Conservation (phyloP, 768 basidiomycete genomes). For the Calocybe indica region DNA sequence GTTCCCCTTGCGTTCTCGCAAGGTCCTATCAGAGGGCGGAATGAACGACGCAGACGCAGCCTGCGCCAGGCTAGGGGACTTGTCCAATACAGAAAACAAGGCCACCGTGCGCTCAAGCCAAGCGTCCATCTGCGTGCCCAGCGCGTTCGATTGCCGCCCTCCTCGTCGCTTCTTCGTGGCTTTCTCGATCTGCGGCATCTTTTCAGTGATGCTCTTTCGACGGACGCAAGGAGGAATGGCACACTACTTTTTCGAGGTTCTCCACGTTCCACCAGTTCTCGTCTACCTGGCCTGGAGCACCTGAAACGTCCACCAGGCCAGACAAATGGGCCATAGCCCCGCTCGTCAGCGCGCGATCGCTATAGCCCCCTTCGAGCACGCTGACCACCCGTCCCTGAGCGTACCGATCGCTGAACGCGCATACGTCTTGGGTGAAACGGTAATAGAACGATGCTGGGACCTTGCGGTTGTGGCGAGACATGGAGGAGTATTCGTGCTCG, state of each 20-base stretch:
- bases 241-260: slow-evolving; percentile 51
- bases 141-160: slow-evolving; percentile 35
- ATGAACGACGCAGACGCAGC: neutral
- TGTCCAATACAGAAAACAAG: slow-evolving; percentile 35
- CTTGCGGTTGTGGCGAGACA: slow-evolving; percentile 90
- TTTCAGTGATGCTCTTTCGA: neutral
- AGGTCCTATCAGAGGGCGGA: slow-evolving; percentile 7
- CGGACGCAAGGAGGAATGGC: neutral
- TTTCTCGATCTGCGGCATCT: slow-evolving; percentile 51
- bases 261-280: slow-evolving; percentile 60
- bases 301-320: slow-evolving; percentile 48
- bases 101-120: slow-evolving; percentile 58
- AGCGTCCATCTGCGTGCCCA: slow-evolving; percentile 26
- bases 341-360: slow-evolving; percentile 80
- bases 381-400: slow-evolving; percentile 72
- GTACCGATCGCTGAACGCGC: slow-evolving; percentile 55
- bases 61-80: too few species aligned
- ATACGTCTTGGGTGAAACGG: slow-evolving; percentile 72
- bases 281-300: slow-evolving; percentile 28
- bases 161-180: slow-evolving; percentile 55
- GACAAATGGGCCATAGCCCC: slow-evolving; percentile 78
- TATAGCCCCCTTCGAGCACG: slow-evolving; percentile 94
- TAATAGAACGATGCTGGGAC: slow-evolving; percentile 85
- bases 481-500: slow-evolving; percentile 83
- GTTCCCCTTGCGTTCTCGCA: slow-evolving; percentile 6